Evolutionary conservation across 1,139 yeast species (phyloP), one percentile per base, ranked within the genome.

Genomic region (Lizanozyma gosingica): DNA sequence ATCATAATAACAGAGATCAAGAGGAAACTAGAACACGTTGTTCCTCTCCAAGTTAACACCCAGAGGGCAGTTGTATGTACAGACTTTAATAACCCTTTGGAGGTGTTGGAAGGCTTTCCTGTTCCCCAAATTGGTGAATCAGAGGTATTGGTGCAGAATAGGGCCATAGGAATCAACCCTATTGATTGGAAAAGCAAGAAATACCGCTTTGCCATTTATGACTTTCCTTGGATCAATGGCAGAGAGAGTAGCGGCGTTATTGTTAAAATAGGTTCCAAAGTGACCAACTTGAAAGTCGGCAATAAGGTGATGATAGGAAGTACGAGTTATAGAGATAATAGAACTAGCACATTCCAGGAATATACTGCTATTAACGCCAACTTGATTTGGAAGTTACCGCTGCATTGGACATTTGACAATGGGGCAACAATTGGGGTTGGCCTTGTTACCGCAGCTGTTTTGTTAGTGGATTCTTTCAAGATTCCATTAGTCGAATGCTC

Each of bases 171-270:
- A 0, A 48, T 71, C 34, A 71, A 71, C 46, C 76, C 74, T 11
- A 62, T 71, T 35, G 77, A 71, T 46, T 71, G 77, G 77, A 71
- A 71, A 47, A 68, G 72, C n/a, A 67, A 68, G 40, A 68, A 64
- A 41, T 71, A 63, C 45, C 60, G 60, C 33, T 71, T 71, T 54
- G 75, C 73, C n/a, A 62, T 71, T 2, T 65, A 69, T 45, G 62
- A 65, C 17, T 67, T 70, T 44, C 76, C 76, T 3, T 71, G 76
- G 76, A 59, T 71, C 37, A 71, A 69, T 47, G 76, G 76, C 4
- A 54, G 76, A 36, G 76, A 71, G 48, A 59, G 68, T 34, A 61
- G 71, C 35, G 76, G 76, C 1, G 46, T 56, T 8, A 59, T 71
- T 1, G 60, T 58, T 2, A 55, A 60, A 37, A 40, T 50, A 3